A percentile compares a stretch with the other conserved stretches of the same genome.
Conservation (phyloP, 352 stramenopile genomes). For the Globisporangium cystogenes region DNA sequence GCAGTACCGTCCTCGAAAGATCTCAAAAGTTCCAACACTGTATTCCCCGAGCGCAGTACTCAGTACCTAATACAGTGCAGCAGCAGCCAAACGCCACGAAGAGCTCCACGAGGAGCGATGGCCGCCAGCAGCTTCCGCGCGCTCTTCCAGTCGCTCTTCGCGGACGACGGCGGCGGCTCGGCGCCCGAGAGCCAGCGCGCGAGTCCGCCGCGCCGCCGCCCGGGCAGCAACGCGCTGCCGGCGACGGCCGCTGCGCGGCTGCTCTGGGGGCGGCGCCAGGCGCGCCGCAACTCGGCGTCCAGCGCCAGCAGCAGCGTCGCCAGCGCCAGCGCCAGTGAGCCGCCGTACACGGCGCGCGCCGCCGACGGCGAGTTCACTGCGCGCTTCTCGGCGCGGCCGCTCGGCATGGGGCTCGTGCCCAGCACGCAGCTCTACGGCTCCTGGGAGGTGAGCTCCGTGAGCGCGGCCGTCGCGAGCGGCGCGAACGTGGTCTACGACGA, state of each 20-base stretch:
- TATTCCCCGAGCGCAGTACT: too few species aligned
- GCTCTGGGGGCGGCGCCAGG: neutral
- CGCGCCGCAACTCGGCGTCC: neutral
- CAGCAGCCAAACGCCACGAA: too few species aligned
- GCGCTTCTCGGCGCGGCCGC: constrained; percentile 53
- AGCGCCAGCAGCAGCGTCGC: neutral
- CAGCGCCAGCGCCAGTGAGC: constrained; percentile 7
- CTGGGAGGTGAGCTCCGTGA: constrained; percentile 66
- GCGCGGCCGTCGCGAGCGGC: constrained; percentile 4
- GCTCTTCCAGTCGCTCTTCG: constrained; percentile 13
- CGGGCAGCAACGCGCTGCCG: constrained; percentile 5
- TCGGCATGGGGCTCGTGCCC: constrained; percentile 71
- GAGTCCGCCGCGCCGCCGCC: constrained; percentile 7
- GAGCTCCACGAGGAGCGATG: too few species aligned
- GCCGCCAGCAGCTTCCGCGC: constrained; percentile 8
- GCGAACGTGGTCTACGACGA: constrained; percentile 1
- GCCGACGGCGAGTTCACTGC: constrained; percentile 70
- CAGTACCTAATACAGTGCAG: too few species aligned
- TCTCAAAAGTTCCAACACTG: too few species aligned
- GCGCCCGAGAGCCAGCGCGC: neutral
- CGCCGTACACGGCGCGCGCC: constrained; percentile 33
- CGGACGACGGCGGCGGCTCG: neutral
- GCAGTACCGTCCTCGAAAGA: too few species aligned
- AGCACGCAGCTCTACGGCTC: constrained; percentile 75
- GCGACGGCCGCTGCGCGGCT: neutral